Evolutionary conservation across 352 stramenopile genomes (phyloP).

Genomic region (Elongisporangium undulatum): DNA sequence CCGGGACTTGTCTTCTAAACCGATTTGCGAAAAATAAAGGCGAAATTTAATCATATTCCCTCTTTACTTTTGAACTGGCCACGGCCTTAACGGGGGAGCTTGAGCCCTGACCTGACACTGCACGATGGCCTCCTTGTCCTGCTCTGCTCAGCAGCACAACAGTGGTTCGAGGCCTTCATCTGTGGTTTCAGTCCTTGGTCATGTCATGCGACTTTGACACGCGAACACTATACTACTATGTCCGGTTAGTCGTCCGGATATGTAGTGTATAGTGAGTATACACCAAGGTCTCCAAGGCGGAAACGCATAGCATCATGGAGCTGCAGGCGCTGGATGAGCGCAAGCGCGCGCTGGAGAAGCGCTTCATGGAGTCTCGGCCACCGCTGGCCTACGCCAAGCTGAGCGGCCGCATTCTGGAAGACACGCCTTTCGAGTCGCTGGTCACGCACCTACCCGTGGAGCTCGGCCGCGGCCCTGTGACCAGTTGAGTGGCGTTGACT

Average conservation of each 20-base stretch:
- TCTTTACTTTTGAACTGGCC: neutral
- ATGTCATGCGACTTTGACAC: neutral
- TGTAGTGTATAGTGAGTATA: neutral
- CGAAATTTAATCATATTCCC: conserved; percentile 59
- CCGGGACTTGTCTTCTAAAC: conserved; percentile 50
- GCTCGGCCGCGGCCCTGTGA: conserved; percentile 51
- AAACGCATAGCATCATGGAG: neutral
- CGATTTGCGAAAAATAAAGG: conserved; percentile 74
- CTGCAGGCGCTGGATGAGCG: conserved; percentile 37
- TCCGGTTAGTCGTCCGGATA: neutral
- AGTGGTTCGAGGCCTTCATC: no score
- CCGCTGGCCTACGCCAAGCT: conserved; percentile 82
- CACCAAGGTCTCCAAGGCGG: neutral
- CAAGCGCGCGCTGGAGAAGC: conserved; percentile 75
- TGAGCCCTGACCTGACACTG: no score
- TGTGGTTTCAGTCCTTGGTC: no score
- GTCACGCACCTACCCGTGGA: conserved; percentile 73
- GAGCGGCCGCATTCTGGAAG: conserved; percentile 47
- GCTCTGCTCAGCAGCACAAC: no score
- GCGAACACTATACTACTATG: neutral
- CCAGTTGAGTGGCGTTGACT: neutral
- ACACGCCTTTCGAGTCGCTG: conserved; percentile 68
- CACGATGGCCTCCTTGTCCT: no score
- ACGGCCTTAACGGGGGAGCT: neutral
- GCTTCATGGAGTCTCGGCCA: conserved; percentile 71